These are phyloP conservation scores for Wakefieldia striispora DNA, from an alignment of 768 basidiomycete species.

Conservation along the genomic window DNA sequence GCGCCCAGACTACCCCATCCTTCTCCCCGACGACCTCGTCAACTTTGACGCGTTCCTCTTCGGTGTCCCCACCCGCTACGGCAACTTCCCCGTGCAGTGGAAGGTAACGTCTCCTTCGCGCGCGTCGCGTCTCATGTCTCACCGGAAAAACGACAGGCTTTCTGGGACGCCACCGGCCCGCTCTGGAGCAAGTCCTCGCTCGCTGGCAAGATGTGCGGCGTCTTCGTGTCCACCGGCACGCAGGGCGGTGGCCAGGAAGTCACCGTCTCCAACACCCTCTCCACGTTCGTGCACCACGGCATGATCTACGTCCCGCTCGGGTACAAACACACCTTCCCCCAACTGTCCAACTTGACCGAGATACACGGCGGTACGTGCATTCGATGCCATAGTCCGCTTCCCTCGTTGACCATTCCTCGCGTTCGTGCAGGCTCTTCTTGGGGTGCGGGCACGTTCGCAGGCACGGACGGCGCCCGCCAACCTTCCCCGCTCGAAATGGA, in stretches of 20 bases:
- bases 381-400: not conserved
- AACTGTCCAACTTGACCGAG: conserved; percentile 40
- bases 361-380: conserved; percentile 44
- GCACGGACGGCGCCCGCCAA: conserved; percentile 54
- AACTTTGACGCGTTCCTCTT: conserved; percentile 43
- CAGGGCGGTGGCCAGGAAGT: conserved; percentile 50
- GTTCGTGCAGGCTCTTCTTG: conserved; percentile 64
- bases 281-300: conserved; percentile 55
- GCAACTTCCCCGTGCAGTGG: conserved; percentile 54
- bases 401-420: not conserved
- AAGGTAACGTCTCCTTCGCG: conserved; percentile 33
- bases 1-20: conserved; percentile 56
- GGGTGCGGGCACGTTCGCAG: conserved; percentile 74
- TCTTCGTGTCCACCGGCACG: conserved; percentile 45
- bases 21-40: conserved; percentile 32
- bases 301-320: conserved; percentile 54
- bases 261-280: conserved; percentile 37
- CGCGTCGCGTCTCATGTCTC: conserved; percentile 16
- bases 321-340: conserved; percentile 42
- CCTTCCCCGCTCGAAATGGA: conserved; percentile 57
- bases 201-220: conserved; percentile 44
- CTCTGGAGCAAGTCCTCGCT: conserved; percentile 43
- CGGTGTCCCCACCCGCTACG: conserved; percentile 47
- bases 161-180: conserved; percentile 52
- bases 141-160: conserved; percentile 29